phyloP scores from a whole-genome alignment of 768 basidiomycete genomes.

The Agaricus bisporus region DNA sequence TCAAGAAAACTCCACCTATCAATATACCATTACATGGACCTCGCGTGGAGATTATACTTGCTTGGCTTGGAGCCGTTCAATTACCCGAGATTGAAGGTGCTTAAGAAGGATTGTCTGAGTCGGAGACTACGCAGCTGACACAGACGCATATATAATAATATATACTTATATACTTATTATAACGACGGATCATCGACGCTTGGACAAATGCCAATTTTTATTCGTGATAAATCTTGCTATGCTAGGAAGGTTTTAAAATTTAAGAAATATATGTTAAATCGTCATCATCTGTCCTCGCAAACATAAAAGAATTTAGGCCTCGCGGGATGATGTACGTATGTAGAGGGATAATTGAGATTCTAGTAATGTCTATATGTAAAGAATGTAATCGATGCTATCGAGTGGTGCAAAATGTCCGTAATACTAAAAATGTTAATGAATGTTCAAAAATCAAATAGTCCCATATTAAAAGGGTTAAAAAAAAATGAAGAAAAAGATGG shows the following conservation, averaged over 20 bases:
- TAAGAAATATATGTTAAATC: no score
- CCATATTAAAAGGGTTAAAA: neutral
- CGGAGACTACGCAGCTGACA: no score
- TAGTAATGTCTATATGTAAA: slow-evolving; percentile 1
- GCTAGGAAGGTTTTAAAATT: no score
- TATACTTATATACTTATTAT: no score
- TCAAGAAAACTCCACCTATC: slow-evolving; percentile 55
- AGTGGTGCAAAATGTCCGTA: neutral
- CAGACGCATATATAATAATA: no score
- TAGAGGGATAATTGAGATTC: neutral
- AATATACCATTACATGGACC: slow-evolving; percentile 84
- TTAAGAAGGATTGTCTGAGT: neutral
- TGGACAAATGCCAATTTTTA: no score
- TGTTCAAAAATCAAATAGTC: neutral
- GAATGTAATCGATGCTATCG: slow-evolving; percentile 5
- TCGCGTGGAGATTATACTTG: slow-evolving; percentile 77
- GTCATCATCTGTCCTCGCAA: no score
- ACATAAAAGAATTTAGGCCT: no score
- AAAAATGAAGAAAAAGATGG: neutral
- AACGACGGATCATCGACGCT: no score
- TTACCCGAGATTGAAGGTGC: slow-evolving; percentile 59
- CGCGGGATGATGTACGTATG: no score
- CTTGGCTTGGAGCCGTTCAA: slow-evolving; percentile 81
- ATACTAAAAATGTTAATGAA: neutral
- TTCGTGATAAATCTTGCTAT: no score